phyloP scores from a whole-genome alignment of 352 stramenopile genomes.

The Blastocystis sp. region DNA sequence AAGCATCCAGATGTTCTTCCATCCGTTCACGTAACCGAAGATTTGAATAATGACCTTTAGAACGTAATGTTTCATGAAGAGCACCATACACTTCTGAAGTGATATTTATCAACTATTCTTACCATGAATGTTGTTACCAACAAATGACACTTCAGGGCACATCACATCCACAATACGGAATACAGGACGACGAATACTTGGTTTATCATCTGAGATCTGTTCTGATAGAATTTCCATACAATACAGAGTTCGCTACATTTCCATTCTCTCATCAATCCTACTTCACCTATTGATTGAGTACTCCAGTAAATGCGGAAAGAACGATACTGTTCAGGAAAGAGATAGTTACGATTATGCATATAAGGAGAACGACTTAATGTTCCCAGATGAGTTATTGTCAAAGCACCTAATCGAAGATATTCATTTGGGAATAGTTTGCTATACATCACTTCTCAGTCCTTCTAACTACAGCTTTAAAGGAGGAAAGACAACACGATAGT shows the following conservation, averaged over 20 bases:
- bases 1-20: background rate
- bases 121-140: background rate
- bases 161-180: background rate
- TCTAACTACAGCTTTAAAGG: background rate
- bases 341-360: background rate
- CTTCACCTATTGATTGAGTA: background rate
- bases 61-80: background rate
- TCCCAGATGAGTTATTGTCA: background rate
- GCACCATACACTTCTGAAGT: background rate
- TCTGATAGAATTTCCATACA: constrained; percentile 6
- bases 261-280: background rate
- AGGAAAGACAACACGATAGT: constrained; percentile 24
- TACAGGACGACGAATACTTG: background rate
- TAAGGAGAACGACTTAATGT: background rate
- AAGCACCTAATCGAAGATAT: background rate
- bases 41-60: background rate
- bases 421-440: background rate
- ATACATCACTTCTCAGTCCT: background rate
- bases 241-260: constrained; percentile 8
- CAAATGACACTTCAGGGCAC: background rate
- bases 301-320: constrained; percentile 25
- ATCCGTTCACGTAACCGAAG: background rate
- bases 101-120: background rate
- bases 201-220: background rate
- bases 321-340: constrained; percentile 3